These are phyloP conservation scores for Cladosporium sp. DNA, from an alignment of 2,329 filamentous ascomycete species.

Conservation along the genomic window DNA sequence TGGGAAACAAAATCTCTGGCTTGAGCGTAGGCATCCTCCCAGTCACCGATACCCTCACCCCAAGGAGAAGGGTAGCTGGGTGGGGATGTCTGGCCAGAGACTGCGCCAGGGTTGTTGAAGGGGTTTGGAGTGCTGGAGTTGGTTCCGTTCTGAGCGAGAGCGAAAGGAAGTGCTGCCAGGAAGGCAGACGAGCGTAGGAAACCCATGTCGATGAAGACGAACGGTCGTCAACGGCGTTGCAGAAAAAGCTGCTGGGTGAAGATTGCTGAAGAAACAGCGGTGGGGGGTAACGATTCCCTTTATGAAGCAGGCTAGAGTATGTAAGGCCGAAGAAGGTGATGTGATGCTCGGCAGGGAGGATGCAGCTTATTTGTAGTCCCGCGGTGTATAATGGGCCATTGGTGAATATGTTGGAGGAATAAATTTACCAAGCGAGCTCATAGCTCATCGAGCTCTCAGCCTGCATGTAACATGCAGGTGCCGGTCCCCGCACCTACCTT, in stretches of 20 bases:
- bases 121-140: conserved; percentile 31
- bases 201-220: conserved; percentile 27
- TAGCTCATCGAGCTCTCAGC: conserved; percentile 15
- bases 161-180: conserved; percentile 36
- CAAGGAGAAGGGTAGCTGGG: conserved; percentile 86
- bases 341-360: not conserved
- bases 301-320: conserved; percentile 1
- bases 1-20: conserved; percentile 79
- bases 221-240: conserved; percentile 8
- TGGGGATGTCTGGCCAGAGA: conserved; percentile 50
- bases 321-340: not conserved
- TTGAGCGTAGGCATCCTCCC: conserved; percentile 74
- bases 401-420: conserved; percentile 10
- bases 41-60: conserved; percentile 73
- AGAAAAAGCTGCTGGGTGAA: conserved; percentile 17
- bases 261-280: conserved; percentile 18
- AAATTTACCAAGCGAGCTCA: conserved; percentile 18
- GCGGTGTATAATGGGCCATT: not conserved
- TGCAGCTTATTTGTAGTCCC: conserved; percentile 18
- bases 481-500: conserved; percentile 18
- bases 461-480: conserved; percentile 15
- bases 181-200: conserved; percentile 29
- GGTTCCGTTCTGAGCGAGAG: conserved; percentile 33
- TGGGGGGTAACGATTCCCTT: not conserved
- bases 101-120: conserved; percentile 33